Evolutionary conservation across 2,329 filamentous ascomycete genomes (phyloP), one percentile per base, ranked within the genome.

Genomic region (Karstenula rhodostoma): DNA sequence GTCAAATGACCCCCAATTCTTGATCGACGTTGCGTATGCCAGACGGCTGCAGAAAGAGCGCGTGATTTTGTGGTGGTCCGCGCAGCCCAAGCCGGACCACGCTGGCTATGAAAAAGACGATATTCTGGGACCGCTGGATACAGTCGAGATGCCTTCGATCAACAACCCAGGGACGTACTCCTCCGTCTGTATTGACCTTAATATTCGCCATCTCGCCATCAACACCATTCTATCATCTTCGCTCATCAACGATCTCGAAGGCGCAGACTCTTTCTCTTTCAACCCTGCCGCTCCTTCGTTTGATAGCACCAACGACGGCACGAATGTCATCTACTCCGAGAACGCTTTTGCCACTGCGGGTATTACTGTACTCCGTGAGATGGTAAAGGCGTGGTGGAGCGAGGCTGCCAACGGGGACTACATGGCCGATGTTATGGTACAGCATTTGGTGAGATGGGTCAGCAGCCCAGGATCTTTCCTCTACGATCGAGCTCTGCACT

Each of bases 341-440:
- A 95, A 90, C 61, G 92, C 94, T 0, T 99, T 99, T 75, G 90
- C 94, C n/a, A 91, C 93, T 52, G 93, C 94, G 3, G 92, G 93
- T 57, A 91, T 98, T 4, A 86, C 90, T 7, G 95, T 99, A 0
- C 84, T 99, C 3, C 90, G 95, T 15, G 96, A 98, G 70, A 97
- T 99, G 94, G 95, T 99, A 68, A 97, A 97, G 77, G 87, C 92
- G 2, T 99, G 96, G 96, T 99, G 95, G 95, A 86, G 90, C 0
- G 94, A 99, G 77, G 96, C 95, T 6, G 95, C 92, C 74, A 89
- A 88, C 62, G 93, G 93, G 40, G 96, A 92, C 70, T 90, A 88
- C 43, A 97, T 99, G 93, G 96, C 96, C 0, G 95, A 99, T 78
- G 89, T 98, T 57, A 93, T 99, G 84, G 95, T 99, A 0, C 94